Evolutionary conservation across 257 asterid genomes (phyloP).

Genomic region (Nicotiana benthamiana): DNA sequence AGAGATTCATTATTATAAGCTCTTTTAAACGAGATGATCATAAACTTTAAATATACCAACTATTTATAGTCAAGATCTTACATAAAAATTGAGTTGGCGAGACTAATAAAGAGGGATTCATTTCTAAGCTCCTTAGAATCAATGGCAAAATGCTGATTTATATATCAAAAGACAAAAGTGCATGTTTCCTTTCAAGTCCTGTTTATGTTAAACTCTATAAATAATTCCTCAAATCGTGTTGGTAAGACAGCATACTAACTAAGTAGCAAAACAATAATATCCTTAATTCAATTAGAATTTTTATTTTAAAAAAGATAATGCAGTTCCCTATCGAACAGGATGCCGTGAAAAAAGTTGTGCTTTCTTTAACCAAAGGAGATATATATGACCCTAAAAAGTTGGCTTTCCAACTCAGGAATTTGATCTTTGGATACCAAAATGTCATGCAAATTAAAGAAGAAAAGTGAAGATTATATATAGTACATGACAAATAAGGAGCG

Average conservation of each 20-base stretch:
- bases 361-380: neutral
- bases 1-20: too few relatives aligned
- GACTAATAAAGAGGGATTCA: too few relatives aligned
- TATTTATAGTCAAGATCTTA: too few relatives aligned
- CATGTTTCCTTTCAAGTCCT: neutral
- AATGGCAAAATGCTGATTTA: neutral
- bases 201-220: neutral
- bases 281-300: neutral
- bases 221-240: neutral
- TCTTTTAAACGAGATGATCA: too few relatives aligned
- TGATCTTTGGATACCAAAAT: slow-evolving; percentile 41
- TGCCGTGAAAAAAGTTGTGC: neutral
- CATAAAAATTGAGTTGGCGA: too few relatives aligned
- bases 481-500: slow-evolving; percentile 49
- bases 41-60: too few relatives aligned
- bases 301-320: neutral
- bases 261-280: neutral
- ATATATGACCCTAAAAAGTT: slow-evolving; percentile 5
- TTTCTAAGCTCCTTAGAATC: neutral
- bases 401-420: slow-evolving; percentile 44
- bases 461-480: neutral
- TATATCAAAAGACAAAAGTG: neutral
- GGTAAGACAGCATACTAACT: too few relatives aligned
- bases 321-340: neutral
- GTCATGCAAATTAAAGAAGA: slow-evolving; percentile 33